Percentiles rank a stretch among this genome's conserved stretches.
Evolutionary conservation across 768 basidiomycete genomes (phyloP).

Genomic region (Erythrobasidium yunnanense): DNA sequence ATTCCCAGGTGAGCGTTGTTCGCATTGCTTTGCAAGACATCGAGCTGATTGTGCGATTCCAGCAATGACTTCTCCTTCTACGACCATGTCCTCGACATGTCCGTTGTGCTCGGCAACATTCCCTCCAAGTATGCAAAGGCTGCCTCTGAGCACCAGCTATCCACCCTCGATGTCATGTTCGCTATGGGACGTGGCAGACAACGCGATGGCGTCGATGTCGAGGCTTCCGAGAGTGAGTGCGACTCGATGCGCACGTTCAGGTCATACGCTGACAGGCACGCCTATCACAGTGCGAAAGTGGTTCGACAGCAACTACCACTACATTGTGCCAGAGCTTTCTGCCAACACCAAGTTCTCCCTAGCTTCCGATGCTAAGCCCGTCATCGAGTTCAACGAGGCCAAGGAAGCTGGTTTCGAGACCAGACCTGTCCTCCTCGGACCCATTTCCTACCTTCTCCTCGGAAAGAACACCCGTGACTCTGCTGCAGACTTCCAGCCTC

Average conservation of each 20-base stretch:
- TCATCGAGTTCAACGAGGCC: slow-evolving; percentile 87
- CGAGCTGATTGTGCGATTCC: slow-evolving; percentile 4
- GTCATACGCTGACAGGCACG: slow-evolving; percentile 42
- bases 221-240: slow-evolving; percentile 14
- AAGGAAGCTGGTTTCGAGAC: slow-evolving; percentile 76
- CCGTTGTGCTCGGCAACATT: slow-evolving; percentile 86
- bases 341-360: slow-evolving; percentile 60
- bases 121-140: slow-evolving; percentile 84
- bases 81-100: slow-evolving; percentile 93
- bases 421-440: slow-evolving; percentile 90
- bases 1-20: slow-evolving; percentile 42
- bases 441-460: slow-evolving; percentile 85
- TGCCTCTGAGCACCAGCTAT: slow-evolving; percentile 48
- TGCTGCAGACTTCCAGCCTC: slow-evolving; percentile 59
- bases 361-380: slow-evolving; percentile 67
- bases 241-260: neutral
- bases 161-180: slow-evolving; percentile 87
- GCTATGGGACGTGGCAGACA: slow-evolving; percentile 99
- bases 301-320: slow-evolving; percentile 57
- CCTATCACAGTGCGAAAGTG: slow-evolving; percentile 99
- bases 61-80: slow-evolving; percentile 98
- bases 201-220: slow-evolving; percentile 79
- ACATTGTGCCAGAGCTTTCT: slow-evolving; percentile 68
- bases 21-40: neutral
- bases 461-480: slow-evolving; percentile 76